Conservation (phyloP, 2,329 filamentous ascomycete genomes). For the Orbilia ellipsospora region DNA sequence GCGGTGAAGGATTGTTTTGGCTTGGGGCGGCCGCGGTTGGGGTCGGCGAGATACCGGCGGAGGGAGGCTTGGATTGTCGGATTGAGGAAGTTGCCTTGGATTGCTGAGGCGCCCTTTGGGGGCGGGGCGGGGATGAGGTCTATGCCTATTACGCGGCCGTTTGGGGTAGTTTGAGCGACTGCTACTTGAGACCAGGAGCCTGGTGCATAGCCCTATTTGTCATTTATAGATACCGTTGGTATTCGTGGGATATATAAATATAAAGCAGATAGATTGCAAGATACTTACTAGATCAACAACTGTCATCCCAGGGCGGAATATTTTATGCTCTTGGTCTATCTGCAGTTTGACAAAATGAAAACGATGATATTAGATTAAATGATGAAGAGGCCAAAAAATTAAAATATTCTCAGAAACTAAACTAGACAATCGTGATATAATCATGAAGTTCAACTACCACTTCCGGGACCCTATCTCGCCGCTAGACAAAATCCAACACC, state of each 20-base stretch:
- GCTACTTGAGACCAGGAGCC: conserved; percentile 82
- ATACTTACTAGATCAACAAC: conserved; percentile 83
- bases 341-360: conserved; percentile 60
- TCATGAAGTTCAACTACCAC: not conserved
- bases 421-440: not conserved
- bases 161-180: conserved; percentile 77
- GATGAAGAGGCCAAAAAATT: not conserved
- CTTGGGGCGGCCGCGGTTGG: conserved; percentile 68
- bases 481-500: conserved; percentile 22
- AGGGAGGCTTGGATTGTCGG: conserved; percentile 67
- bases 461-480: not conserved
- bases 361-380: not conserved
- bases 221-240: conserved; percentile 1
- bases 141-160: conserved; percentile 86
- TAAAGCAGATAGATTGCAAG: conserved; percentile 18
- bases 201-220: conserved; percentile 75
- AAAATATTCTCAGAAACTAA: not conserved
- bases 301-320: conserved; percentile 84
- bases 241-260: not conserved
- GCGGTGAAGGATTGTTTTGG: conserved; percentile 58
- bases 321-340: conserved; percentile 77
- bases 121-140: conserved; percentile 94
- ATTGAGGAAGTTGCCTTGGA: conserved; percentile 93
- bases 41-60: conserved; percentile 74
- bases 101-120: conserved; percentile 88